Conservation (phyloP, 2,329 filamentous ascomycete genomes). For the Scedosporium minutisporum region DNA sequence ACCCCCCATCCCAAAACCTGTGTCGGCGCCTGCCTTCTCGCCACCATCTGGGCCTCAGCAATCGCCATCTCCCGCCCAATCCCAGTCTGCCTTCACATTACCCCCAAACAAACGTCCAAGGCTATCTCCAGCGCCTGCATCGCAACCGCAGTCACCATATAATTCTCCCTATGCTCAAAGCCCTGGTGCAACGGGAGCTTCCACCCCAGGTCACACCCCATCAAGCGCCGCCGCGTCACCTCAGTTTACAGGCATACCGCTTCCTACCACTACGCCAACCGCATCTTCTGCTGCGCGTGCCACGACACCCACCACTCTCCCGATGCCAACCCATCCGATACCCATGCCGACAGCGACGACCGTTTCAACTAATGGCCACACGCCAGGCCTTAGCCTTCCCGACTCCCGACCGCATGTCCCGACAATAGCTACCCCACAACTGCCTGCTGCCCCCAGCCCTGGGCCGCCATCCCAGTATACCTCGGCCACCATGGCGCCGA, state of each 20-base stretch:
- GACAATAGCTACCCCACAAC: slow-evolving; percentile 10
- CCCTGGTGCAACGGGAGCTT: slow-evolving; percentile 25
- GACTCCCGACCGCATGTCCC: slow-evolving; percentile 11
- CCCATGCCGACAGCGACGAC: slow-evolving; percentile 8
- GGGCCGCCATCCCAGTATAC: slow-evolving; percentile 12
- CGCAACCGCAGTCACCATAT: slow-evolving; percentile 57
- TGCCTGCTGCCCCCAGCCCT: slow-evolving; percentile 7
- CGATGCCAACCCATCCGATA: slow-evolving; percentile 18
- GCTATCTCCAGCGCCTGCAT: slow-evolving; percentile 58
- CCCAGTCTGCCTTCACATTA: slow-evolving; percentile 43
- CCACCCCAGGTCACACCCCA: slow-evolving; percentile 23
- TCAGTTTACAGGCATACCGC: slow-evolving; percentile 12
- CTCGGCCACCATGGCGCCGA: slow-evolving; percentile 13
- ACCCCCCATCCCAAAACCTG: slow-evolving; percentile 19
- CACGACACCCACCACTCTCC: slow-evolving; percentile 14
- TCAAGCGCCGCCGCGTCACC: slow-evolving; percentile 25
- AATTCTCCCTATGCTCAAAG: slow-evolving; percentile 40
- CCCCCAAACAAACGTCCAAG: slow-evolving; percentile 67
- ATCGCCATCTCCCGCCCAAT: slow-evolving; percentile 49
- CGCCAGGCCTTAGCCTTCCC: slow-evolving; percentile 12
- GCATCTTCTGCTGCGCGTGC: slow-evolving; percentile 28
- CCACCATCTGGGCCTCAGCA: slow-evolving; percentile 39
- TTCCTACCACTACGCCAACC: neutral
- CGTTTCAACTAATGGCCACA: slow-evolving; percentile 3
- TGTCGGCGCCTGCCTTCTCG: slow-evolving; percentile 47